phyloP scores from a whole-genome alignment of 176 grass and related monocot species.

The Rhynchospora pubera region DNA sequence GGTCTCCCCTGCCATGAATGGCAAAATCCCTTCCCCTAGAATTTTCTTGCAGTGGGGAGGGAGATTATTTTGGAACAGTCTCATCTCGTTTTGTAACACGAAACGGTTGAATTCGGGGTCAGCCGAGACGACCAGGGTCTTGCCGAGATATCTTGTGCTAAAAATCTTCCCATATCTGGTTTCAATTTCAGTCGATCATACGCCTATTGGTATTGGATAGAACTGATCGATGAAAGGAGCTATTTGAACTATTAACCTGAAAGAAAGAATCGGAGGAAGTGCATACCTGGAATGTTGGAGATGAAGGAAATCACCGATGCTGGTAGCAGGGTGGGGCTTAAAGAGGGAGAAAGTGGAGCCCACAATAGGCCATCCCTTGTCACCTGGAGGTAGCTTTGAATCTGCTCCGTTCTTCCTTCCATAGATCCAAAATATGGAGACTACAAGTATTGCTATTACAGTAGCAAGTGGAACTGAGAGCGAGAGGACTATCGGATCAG shows the following conservation, averaged over 20 bases:
- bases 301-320: constrained; percentile 17
- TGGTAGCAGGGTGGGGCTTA: constrained; percentile 9
- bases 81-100: constrained; percentile 25
- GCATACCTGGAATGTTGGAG: not conserved
- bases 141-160: not conserved
- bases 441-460: not conserved
- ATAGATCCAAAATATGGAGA: not conserved
- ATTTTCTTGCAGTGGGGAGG: not conserved
- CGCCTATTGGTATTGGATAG: too few species aligned
- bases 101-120: constrained; percentile 23
- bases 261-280: not conserved
- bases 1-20: constrained; percentile 3
- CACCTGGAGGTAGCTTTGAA: constrained; percentile 12
- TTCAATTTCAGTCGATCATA: too few species aligned
- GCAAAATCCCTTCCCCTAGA: not conserved
- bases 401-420: not conserved
- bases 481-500: too few species aligned
- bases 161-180: constrained; percentile 24
- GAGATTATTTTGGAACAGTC: not conserved
- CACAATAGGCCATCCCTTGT: constrained; percentile 24
- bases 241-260: too few species aligned
- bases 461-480: too few species aligned
- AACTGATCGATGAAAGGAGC: too few species aligned
- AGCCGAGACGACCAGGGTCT: constrained; percentile 9
- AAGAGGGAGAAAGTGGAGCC: constrained; percentile 22